Conservation (phyloP, 2,329 filamentous ascomycete species). For the Hortaea werneckii region DNA sequence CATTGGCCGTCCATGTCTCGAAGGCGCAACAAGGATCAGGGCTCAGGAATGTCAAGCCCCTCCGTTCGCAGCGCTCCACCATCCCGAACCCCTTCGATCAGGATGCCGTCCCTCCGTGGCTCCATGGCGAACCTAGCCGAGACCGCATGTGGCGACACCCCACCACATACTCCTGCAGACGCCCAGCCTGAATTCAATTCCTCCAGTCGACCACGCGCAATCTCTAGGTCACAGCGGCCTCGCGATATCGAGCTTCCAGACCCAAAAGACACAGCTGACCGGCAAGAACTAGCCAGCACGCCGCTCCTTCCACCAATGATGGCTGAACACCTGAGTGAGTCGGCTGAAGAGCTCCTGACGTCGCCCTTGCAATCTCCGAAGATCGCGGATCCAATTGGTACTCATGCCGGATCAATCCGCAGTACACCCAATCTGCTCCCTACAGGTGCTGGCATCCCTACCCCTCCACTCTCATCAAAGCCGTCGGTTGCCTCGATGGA, state of each 20-base stretch:
- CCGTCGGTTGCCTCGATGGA: conserved; percentile 69
- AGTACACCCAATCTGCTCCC: conserved; percentile 40
- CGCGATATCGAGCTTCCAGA: conserved; percentile 15
- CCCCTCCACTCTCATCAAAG: conserved; percentile 66
- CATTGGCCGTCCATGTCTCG: conserved; percentile 27
- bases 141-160: conserved; percentile 24
- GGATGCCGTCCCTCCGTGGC: conserved; percentile 67
- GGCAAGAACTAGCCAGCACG: conserved; percentile 62
- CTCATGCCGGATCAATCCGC: conserved; percentile 31
- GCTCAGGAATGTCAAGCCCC: conserved; percentile 12
- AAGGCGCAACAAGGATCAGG: conserved; percentile 4
- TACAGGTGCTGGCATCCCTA: conserved; percentile 42
- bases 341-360: conserved; percentile 48
- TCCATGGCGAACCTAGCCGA: conserved; percentile 41
- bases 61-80: conserved; percentile 24
- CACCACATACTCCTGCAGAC: conserved; percentile 19
- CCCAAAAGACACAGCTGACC: conserved; percentile 37
- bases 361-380: conserved; percentile 83
- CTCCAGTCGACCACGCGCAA: not conserved
- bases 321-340: conserved; percentile 43
- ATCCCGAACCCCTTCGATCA: conserved; percentile 53
- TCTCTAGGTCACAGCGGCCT: conserved; percentile 3
- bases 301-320: conserved; percentile 77
- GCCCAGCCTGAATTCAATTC: not conserved
- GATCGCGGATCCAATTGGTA: conserved; percentile 50